Evolutionary conservation across 2,329 filamentous ascomycete species (phyloP), one percentile per base, ranked within the genome.

Genomic region (Tolypocladium album): DNA sequence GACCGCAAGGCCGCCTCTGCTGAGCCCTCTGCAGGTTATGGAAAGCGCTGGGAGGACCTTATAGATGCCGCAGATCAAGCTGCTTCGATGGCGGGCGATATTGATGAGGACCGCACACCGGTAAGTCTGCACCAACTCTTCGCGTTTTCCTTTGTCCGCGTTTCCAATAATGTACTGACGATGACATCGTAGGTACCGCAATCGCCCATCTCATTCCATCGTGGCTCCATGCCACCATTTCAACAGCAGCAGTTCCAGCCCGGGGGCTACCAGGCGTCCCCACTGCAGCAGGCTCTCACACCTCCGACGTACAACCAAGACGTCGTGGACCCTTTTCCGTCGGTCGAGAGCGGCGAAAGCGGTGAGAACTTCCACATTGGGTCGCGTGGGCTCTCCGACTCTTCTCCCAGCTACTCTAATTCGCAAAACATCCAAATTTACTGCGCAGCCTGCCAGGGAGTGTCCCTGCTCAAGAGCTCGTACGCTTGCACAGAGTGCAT

Each of bases 401-500:
- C 88, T n/a, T 92, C 90, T 2, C 84, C 85, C 27, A 87, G 82
- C 68, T 89, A 89, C 76, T 84, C 84, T 22, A 86, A 84, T 27
- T 86, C 88, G 9, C 89, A 91, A 58, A 82, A 82, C 63, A 88
- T 93, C 3, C 90, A 96, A 71, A 96, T 97, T 50, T 96, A 96
- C 71, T 97, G 93, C 72, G 90, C 92, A 24, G 89, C 88, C 56
- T 97, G 93, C 70, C 86, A 90, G 64, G 85, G 88, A 43, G 79
- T 92, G 22, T 92, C 88, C 58, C 78, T 87, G 13, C 78, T 97
- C 34, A 88, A 86, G 68, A 89, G 93, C 68, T 94, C 90, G 40
- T 97, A 92, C 70, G 93, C 93, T 27, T 97, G 93, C 72, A 96
- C 92, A 1, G 92, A 97, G 73, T 97, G 94, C 72, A 96, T 97